A percentile compares a stretch with the other conserved stretches of the same genome.
Conservation (phyloP, 805 yeast species). For the Cyberlindnera japonica region DNA sequence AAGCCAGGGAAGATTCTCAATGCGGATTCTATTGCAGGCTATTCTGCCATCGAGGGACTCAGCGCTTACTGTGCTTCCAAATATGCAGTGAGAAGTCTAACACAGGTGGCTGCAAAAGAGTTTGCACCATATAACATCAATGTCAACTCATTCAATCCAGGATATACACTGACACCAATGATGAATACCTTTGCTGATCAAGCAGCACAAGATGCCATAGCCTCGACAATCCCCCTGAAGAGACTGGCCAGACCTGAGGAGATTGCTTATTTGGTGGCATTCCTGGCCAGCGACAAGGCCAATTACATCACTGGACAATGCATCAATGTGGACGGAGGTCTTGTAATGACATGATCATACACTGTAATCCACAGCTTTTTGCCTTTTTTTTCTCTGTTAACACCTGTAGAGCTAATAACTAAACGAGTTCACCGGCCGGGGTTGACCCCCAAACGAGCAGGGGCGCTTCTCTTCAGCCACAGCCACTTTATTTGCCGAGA, state of each 20-base stretch:
- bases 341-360: background rate
- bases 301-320: constrained; percentile 33
- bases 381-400: no score
- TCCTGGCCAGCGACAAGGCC: constrained; percentile 33
- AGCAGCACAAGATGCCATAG: background rate
- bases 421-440: no score
- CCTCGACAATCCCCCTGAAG: constrained; percentile 29
- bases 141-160: constrained; percentile 37
- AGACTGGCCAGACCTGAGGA: constrained; percentile 34
- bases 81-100: constrained; percentile 34
- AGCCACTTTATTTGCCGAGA: no score
- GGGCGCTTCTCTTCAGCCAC: no score
- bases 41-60: constrained; percentile 28
- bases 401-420: no score
- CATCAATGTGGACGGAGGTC: constrained; percentile 34
- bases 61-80: constrained; percentile 33
- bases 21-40: constrained; percentile 33
- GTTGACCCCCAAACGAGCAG: no score
- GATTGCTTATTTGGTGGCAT: constrained; percentile 32
- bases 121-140: constrained; percentile 32
- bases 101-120: constrained; percentile 35
- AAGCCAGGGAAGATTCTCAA: constrained; percentile 35
- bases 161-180: constrained; percentile 35
- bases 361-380: no score
- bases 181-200: constrained; percentile 21